Percentiles rank a stretch among this genome's conserved stretches.
phyloP scores from a whole-genome alignment of 176 grass and related monocot species.

The Oryza rufipogon region DNA sequence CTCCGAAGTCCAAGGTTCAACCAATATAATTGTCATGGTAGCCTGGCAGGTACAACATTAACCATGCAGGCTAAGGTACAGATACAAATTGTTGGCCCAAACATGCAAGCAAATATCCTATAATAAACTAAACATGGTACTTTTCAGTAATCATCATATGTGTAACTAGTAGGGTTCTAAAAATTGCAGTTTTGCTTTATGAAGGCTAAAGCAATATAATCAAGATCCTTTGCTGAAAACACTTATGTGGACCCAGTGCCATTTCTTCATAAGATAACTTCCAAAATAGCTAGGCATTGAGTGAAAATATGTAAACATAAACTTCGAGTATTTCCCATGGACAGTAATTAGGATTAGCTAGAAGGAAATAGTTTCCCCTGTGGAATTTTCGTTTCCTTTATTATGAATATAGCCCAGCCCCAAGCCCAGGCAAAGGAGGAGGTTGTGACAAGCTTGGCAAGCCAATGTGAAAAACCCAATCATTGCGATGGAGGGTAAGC shows the following conservation, averaged over 20 bases:
- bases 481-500: background rate
- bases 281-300: background rate
- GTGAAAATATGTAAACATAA: constrained; percentile 18
- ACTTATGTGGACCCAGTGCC: too few species aligned
- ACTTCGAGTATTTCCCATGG: background rate
- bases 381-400: background rate
- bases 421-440: background rate
- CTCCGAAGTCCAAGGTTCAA: background rate
- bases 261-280: too few species aligned
- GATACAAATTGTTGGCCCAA: background rate
- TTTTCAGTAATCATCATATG: background rate
- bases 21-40: background rate
- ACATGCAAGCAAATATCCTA: constrained; percentile 6
- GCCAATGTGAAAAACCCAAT: background rate
- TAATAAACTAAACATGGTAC: background rate
- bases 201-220: background rate
- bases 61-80: background rate
- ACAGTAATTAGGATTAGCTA: background rate
- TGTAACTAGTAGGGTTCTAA: background rate
- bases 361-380: background rate
- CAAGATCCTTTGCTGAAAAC: too few species aligned
- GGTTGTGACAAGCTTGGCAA: background rate
- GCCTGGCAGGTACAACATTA: background rate
- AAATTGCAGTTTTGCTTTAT: background rate
- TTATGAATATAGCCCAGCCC: background rate